Evolutionary conservation across 176 grass and related monocot genomes (phyloP).

Genomic region (Tillandsia leiboldiana): DNA sequence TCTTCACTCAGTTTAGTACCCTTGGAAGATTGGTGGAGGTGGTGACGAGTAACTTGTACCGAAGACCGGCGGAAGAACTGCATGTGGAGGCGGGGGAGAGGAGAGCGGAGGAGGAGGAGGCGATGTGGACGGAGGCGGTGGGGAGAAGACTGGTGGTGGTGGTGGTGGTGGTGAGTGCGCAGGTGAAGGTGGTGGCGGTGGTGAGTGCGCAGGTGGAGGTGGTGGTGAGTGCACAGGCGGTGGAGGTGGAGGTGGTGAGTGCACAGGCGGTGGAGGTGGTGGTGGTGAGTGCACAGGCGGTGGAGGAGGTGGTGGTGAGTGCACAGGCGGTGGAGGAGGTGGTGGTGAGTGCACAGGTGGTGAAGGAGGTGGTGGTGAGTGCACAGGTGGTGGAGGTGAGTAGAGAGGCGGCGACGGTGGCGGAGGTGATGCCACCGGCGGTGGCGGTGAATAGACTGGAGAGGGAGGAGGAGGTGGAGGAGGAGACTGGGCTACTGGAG

Average conservation of each 20-base stretch:
- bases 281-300: not conserved
- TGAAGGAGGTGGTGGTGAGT: too few relatives aligned
- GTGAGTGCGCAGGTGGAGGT: not conserved
- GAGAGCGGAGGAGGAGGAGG: not conserved
- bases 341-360: not conserved
- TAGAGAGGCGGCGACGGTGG: not conserved
- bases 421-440: not conserved
- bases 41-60: conserved; percentile 19
- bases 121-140: conserved; percentile 4
- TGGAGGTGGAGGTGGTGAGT: not conserved
- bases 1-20: conserved; percentile 26
- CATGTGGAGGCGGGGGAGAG: not conserved
- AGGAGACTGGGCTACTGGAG: not conserved
- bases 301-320: conserved; percentile 3
- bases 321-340: not conserved
- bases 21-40: conserved; percentile 33
- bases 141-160: not conserved
- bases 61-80: conserved; percentile 27
- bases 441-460: not conserved
- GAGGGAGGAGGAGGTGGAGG: conserved; percentile 8
- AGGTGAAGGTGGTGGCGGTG: too few relatives aligned
- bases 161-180: not conserved
- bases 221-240: not conserved
- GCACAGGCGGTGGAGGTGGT: not conserved
- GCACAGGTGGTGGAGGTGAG: not conserved